Percentiles rank a stretch among this genome's conserved stretches.
phyloP scores from a whole-genome alignment of 2,329 filamentous ascomycete genomes.

The Simplicillium sp. region DNA sequence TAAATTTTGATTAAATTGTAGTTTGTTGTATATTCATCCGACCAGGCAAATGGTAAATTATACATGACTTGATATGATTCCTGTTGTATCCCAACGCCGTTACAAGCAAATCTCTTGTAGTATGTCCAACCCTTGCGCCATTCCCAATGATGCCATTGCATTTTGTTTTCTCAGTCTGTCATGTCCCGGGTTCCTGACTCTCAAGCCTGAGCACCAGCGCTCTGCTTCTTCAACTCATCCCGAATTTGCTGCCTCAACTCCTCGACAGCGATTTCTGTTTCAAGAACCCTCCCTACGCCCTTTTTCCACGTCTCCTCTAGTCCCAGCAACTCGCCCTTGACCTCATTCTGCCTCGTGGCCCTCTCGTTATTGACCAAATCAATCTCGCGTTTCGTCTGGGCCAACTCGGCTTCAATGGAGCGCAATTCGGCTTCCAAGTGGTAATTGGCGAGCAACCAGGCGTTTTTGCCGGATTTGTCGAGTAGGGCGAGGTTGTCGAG shows the following conservation, averaged over 20 bases:
- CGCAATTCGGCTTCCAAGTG: slow-evolving; percentile 61
- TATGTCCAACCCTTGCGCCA: too few relatives aligned
- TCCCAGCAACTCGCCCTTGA: slow-evolving; percentile 60
- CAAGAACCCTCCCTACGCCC: slow-evolving; percentile 69
- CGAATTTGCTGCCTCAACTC: slow-evolving; percentile 57
- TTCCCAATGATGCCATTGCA: too few relatives aligned
- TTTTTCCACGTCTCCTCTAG: slow-evolving; percentile 72
- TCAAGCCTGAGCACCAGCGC: slow-evolving; percentile 2
- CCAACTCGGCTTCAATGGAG: slow-evolving; percentile 65
- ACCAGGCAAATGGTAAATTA: too few relatives aligned
- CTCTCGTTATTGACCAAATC: slow-evolving; percentile 66
- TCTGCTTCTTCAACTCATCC: slow-evolving; percentile 41
- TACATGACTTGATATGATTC: too few relatives aligned
- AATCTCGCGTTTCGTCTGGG: slow-evolving; percentile 54
- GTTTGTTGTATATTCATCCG: too few relatives aligned
- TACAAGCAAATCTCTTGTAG: too few relatives aligned
- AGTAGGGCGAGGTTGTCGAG: slow-evolving; percentile 58
- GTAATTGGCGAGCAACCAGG: slow-evolving; percentile 81
- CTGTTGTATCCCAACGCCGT: too few relatives aligned
- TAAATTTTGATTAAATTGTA: too few relatives aligned
- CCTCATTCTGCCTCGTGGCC: slow-evolving; percentile 59
- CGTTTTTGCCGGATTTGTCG: slow-evolving; percentile 75
- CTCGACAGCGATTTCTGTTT: slow-evolving; percentile 80
- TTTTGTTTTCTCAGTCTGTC: too few relatives aligned
- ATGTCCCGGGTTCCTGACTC: too few relatives aligned